These are phyloP conservation scores for Medicago truncatula DNA, from an alignment of 306 rosid species.

Conservation along the genomic window MtrunA17r5.0-ANR NC_053047.1:8644001-8644500, in stretches of 20 bases:
- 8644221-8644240: conserved; percentile 91
- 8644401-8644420: conserved; percentile 96
- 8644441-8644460: conserved; percentile 97
- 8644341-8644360: conserved; percentile 97
- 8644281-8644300: conserved; percentile 94
- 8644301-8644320: conserved; percentile 96
- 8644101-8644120: conserved; percentile 81
- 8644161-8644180: conserved; percentile 92
- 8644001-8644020: conserved; percentile 87
- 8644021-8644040: conserved; percentile 99
- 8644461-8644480: conserved; percentile 90
- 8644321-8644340: conserved; percentile 79
- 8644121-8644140: conserved; percentile 87
- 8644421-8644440: conserved; percentile 94
- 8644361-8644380: conserved; percentile 89
- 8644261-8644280: conserved; percentile 91
- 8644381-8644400: conserved; percentile 80
- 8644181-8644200: conserved; percentile 90
- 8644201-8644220: conserved; percentile 89
- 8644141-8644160: conserved; percentile 95
- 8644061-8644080: conserved; percentile 99
- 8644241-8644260: conserved; percentile 89
- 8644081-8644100: conserved; percentile 97
- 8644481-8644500: conserved; percentile 95
- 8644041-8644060: conserved; percentile 96